Evolutionary conservation across 2,329 filamentous ascomycete species (phyloP), one percentile per base, ranked within the genome.

Genomic region (Pseudonectria foliicola): DNA sequence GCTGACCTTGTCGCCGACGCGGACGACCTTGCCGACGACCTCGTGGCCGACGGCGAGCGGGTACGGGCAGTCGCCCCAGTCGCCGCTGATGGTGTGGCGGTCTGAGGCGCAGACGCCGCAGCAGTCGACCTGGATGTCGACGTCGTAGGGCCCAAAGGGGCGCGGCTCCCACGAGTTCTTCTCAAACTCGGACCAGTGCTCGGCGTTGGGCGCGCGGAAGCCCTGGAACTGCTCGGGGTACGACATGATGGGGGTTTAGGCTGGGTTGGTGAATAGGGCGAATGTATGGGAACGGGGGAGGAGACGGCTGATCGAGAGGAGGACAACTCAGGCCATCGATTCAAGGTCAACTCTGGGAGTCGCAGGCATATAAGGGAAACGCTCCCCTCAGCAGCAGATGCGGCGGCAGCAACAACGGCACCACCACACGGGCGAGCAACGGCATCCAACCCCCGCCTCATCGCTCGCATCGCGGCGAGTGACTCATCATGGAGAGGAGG

Each of bases 81-180:
- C 79, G 43, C 79, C 78, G 52, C 61, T 77, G 55, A 85, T 72
- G 40, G 77, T 85, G 63, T 85, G 82, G 31, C 83, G 67, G 54
- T 87, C 82, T 47, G 75, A 82, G 48, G 80, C 77, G 57, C 82
- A 87, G 34, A 87, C 71, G 54, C 85, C 84, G 54, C 85, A 90
- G 56, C 76, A 80, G 47, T 88, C 80, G 52, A 95, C 82, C 68
- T 89, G 83, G 63, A 95, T 77, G 57, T 94, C 87, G 51, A 95
- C 77, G 56, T 95, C 87, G 61, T 85, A 75, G 57, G 89, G 85
- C 46, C 82, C 85, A 57, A 93, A 93, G 13, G 84, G 83, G 68
- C 93, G 92, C 39, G 89, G 79, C 49, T 80, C 75, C 68, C 86
- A 87, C 68, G 89, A 60, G 55, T 82, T 78, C 64, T 85, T 82